Base-by-base conservation (phyloP, 2,329 filamentous ascomycete genomes). In the Juglanconis juglandina region DNA sequence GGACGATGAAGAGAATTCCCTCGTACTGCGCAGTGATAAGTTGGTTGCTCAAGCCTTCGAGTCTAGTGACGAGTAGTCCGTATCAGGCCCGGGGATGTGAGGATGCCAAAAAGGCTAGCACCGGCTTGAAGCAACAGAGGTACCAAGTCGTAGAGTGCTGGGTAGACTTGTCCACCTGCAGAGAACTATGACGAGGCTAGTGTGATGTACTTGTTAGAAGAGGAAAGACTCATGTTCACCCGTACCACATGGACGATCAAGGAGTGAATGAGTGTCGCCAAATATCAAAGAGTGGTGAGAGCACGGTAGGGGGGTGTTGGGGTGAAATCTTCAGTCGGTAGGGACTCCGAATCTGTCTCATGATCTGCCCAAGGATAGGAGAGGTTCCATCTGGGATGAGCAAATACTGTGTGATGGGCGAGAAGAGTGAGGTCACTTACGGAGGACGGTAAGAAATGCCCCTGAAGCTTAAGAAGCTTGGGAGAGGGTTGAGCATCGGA, bases 361-460 rank as follows among this genome's bases (percentile, higher is more conserved):
- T 35, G 55, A 57, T 52, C 39, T 47, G 55, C 47, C 48, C 30
- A 46, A 58, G 55, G 55, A 47, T 46, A 56, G 51, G 51, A 41
- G 51, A 42, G n/a, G 51, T 42, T 53, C 51, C 51, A 53, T n/a
- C 8, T 17, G 51, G 35, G 35, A 30, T 41, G 35, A 13, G 7
- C 51, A 14, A 32, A 53, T 32, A 53, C 51, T 52, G 51, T 14
- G 9, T 48, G 46, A 32, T 48, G 46, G 11, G 17, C 24, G 46
- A 48, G 24, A 32, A 14, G 11, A 49, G 44, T 39, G 34, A 14
- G 17, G 53, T 32, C 44, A 39, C n/a, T 49, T 46, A 14, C 53
- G n/a, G 34, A 24, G 33, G 3, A 10, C 24, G 46, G 9, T 13
- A 48, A 30, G 24, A 9, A 33, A 33, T n/a, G 33, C 53, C 42